Percentiles rank a stretch among this genome's conserved stretches.
Evolutionary conservation across 768 basidiomycete genomes (phyloP).

Genomic region (Tylopilus felleus): DNA sequence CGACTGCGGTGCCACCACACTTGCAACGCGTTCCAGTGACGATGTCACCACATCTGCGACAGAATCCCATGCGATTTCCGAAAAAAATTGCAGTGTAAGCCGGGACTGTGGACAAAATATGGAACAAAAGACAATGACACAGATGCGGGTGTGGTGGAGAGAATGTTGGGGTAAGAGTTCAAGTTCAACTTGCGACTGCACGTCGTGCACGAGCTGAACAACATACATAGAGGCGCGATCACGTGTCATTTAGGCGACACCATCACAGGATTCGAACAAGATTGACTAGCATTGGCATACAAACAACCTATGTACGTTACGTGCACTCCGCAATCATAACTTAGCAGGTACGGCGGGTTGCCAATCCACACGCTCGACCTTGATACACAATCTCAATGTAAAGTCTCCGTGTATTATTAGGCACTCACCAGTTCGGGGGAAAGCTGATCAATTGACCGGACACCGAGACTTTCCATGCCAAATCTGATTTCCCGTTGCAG

Average conservation of each 20-base stretch:
- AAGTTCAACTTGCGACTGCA: slow-evolving; percentile 6
- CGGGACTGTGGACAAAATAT: neutral
- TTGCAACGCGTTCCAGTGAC: slow-evolving; percentile 67
- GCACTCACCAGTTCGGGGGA: slow-evolving; percentile 67
- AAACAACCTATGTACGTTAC: neutral
- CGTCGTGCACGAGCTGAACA: slow-evolving; percentile 9
- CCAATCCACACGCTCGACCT: slow-evolving; percentile 71
- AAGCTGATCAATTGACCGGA: slow-evolving; percentile 58
- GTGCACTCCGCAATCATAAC: slow-evolving; percentile 18
- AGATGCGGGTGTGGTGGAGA: neutral
- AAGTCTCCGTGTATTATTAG: neutral
- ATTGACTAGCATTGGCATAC: neutral
- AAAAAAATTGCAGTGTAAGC: neutral
- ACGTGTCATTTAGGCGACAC: slow-evolving; percentile 10
- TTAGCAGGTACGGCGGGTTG: slow-evolving; percentile 37
- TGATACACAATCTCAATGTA: slow-evolving; percentile 1
- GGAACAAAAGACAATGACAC: neutral
- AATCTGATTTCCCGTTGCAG: slow-evolving; percentile 74
- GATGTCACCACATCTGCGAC: slow-evolving; percentile 82
- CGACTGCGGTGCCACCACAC: slow-evolving; percentile 77
- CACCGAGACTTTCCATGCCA: slow-evolving; percentile 76
- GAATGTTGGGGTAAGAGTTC: neutral
- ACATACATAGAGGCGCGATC: slow-evolving; percentile 12
- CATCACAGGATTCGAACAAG: neutral
- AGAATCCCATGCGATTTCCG: slow-evolving; percentile 64